Evolutionary conservation across 2,329 filamentous ascomycete genomes (phyloP).

Genomic region (Botrytis deweyae): DNA sequence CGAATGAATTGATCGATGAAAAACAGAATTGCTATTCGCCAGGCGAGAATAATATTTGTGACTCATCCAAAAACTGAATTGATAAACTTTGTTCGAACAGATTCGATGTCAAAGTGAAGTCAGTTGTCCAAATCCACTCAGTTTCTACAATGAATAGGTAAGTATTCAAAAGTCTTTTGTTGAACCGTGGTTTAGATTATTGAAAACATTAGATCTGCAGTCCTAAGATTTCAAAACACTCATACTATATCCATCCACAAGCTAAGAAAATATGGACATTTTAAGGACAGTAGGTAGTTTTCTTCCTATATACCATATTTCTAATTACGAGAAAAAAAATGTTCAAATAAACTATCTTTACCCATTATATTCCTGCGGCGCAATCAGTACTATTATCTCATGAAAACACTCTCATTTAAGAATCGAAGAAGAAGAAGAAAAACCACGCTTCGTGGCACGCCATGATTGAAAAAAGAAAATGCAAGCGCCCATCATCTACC

Average conservation of each 20-base stretch:
- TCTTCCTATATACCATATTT: too few species aligned
- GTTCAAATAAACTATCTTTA: neutral
- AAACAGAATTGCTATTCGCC: too few species aligned
- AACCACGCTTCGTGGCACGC: neutral
- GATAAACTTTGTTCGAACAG: accelerated
- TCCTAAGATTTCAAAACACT: neutral
- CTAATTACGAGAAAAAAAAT: neutral
- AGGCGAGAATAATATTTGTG: neutral
- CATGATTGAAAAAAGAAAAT: neutral
- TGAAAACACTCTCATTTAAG: neutral
- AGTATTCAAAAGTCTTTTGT: neutral
- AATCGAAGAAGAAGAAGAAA: neutral
- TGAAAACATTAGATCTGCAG: neutral
- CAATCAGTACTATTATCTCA: neutral
- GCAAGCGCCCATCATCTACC: neutral
- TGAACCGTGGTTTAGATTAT: neutral
- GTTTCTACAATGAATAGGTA: neutral
- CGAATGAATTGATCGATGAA: too few species aligned
- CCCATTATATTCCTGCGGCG: neutral
- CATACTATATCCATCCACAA: neutral
- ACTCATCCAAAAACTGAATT: neutral
- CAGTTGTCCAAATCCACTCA: neutral
- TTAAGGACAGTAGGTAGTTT: neutral
- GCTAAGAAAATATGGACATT: neutral
- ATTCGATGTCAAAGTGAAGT: neutral